Percentiles rank a stretch among this genome's conserved stretches.
These are phyloP conservation scores for Phycomyces nitens DNA, from an alignment of 192 early-diverging fungal genomes.

Conservation along the genomic window DNA sequence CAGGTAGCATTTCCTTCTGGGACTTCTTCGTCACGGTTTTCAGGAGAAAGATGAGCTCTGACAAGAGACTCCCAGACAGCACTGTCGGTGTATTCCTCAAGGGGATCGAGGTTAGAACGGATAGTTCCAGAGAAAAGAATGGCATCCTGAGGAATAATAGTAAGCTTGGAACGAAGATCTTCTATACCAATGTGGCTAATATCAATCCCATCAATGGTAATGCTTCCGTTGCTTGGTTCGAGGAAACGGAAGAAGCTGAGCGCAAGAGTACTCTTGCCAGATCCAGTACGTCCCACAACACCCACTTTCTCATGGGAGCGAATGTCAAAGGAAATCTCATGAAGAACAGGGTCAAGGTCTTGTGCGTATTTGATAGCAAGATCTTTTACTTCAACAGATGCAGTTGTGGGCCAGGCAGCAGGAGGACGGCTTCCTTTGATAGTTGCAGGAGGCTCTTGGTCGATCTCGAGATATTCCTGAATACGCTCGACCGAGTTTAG, in stretches of 20 bases:
- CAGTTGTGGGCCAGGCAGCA: conserved; percentile 64
- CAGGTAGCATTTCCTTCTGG: background rate
- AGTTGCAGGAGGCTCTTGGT: conserved; percentile 64
- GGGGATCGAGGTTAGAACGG: conserved; percentile 79
- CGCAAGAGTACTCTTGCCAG: conserved; percentile 69
- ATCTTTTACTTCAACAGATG: conserved; percentile 65
- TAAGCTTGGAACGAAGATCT: conserved; percentile 62
- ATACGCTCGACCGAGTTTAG: conserved; percentile 90
- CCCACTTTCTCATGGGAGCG: conserved; percentile 76
- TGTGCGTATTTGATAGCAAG: conserved; percentile 79
- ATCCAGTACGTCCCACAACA: conserved; percentile 80
- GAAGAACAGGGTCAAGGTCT: conserved; percentile 74
- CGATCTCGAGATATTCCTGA: conserved; percentile 76
- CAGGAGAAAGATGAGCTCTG: conserved; percentile 60
- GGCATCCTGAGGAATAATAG: conserved; percentile 79
- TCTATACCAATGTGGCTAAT: conserved; percentile 69
- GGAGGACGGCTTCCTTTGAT: conserved; percentile 25
- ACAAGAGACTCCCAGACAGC: conserved; percentile 75
- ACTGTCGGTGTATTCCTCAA: conserved; percentile 61
- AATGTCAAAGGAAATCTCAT: conserved; percentile 66
- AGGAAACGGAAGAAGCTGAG: conserved; percentile 81
- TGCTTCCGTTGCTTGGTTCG: conserved; percentile 63
- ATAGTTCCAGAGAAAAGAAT: conserved; percentile 65
- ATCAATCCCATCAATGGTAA: conserved; percentile 76
- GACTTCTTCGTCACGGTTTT: background rate